Evolutionary conservation across 441 rosid genomes (phyloP).

Genomic region (Erysimum cheiri): DNA sequence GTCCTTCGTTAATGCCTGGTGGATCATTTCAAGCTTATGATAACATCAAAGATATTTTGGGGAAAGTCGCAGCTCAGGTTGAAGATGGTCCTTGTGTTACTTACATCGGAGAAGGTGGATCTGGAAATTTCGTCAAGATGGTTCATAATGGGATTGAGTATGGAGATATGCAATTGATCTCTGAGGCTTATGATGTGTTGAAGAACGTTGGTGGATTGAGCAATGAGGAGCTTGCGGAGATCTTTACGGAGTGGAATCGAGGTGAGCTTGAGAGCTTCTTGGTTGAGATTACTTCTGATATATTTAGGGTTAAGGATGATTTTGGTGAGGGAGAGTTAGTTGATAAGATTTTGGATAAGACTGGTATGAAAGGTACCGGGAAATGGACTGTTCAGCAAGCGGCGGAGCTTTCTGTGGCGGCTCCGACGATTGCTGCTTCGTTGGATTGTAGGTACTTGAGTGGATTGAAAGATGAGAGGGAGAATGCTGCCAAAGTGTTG

Average conservation of each 20-base stretch:
- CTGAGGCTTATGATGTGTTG: conserved; percentile 91
- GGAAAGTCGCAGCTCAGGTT: conserved; percentile 90
- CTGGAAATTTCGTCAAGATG: conserved; percentile 98
- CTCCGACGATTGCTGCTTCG: conserved; percentile 93
- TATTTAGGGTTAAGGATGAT: conserved; percentile 82
- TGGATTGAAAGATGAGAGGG: conserved; percentile 91
- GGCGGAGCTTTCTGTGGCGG: conserved; percentile 92
- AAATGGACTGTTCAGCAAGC: conserved; percentile 99
- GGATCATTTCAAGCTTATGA: conserved; percentile 83
- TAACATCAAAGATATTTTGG: conserved; percentile 68
- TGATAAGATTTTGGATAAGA: conserved; percentile 92
- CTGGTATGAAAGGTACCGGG: conserved; percentile 99
- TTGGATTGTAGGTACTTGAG: conserved; percentile 88
- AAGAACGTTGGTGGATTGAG: conserved; percentile 80
- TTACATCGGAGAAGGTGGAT: conserved; percentile 91
- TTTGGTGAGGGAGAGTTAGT: conserved; percentile 71
- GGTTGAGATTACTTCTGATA: conserved; percentile 85
- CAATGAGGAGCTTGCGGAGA: conserved; percentile 72
- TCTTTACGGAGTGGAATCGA: conserved; percentile 75
- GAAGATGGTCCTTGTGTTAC: conserved; percentile 98
- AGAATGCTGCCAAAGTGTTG: conserved; percentile 62
- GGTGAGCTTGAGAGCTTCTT: conserved; percentile 94
- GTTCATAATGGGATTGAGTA: conserved; percentile 96
- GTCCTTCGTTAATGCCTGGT: conserved; percentile 97
- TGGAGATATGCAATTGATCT: conserved; percentile 94